Base-by-base conservation (phyloP, 2,329 filamentous ascomycete species). In the Sporothrix pseudoabietina region DNA sequence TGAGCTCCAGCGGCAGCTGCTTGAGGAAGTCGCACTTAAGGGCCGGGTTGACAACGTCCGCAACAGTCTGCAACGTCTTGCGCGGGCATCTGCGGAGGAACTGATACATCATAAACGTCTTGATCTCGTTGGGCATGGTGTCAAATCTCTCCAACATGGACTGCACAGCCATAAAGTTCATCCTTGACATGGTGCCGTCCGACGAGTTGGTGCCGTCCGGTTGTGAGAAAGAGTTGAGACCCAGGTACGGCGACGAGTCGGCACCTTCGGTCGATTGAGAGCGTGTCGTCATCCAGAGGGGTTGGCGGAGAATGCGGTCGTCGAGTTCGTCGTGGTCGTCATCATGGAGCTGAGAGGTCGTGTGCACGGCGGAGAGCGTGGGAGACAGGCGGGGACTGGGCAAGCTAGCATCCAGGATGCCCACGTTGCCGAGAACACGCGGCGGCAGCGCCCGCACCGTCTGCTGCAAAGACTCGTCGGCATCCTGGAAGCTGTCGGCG, bases 21-120 rank as follows among this genome's bases (percentile, higher is more conserved):
- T 89, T 89, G 69, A 99, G 84, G 75, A 98, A 98, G 80, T 99
- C 96, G 79, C 94, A 97, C 81, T 97, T 98, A 73, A 99, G 83
- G 0, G 95, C 94, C 8, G 96, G 96, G 78, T 97, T 98, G 76
- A 99, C 94, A 16, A 94, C 90, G 77, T 94, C 91, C 49, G 95
- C 94, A 72, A 99, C 91, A 72, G 97, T 91, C 78, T 96, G 94
- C 5, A 99, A 85, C 0, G 94, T 97, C 57, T 94, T 91, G 77
- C 97, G 92, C 6, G 94, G 89, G 79, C 94, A 98, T 65, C 96
- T 88, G 73, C 93, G 91, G 35, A 99, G 87, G 72, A 99, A 89
- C 80, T 99, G 95, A 80, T 97, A 98, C 90, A 99, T 97, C 83
- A 99, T 91, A 79, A 97, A 97, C 0, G 92, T 92, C 82, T 99